phyloP scores from a whole-genome alignment of 2,329 filamentous ascomycete genomes.

The Fusarium torreyae region DNA sequence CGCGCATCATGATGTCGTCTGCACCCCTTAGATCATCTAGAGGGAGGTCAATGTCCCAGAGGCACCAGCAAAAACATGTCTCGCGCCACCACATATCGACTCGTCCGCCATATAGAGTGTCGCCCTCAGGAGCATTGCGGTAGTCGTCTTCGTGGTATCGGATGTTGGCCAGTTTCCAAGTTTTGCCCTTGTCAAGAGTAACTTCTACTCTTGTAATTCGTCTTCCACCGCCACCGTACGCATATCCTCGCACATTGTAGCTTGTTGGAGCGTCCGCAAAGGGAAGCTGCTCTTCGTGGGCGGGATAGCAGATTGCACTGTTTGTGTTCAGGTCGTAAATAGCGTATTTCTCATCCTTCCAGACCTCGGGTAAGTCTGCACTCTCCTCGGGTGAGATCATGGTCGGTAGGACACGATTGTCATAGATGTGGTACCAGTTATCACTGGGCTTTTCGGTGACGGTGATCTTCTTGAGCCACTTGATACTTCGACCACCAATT shows the following conservation, averaged over 20 bases:
- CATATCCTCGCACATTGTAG: conserved; percentile 84
- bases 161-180: conserved; percentile 83
- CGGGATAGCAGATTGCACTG: conserved; percentile 84
- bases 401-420: conserved; percentile 91
- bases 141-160: conserved; percentile 91
- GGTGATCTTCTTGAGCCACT: conserved; percentile 89
- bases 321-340: conserved; percentile 95
- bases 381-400: conserved; percentile 87
- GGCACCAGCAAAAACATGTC: conserved; percentile 90
- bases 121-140: conserved; percentile 70
- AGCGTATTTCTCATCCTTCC: conserved; percentile 91
- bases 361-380: conserved; percentile 80
- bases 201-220: conserved; percentile 87
- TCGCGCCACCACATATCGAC: conserved; percentile 88
- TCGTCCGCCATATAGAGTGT: conserved; percentile 80
- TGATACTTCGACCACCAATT: conserved; percentile 92
- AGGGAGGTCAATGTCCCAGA: conserved; percentile 83
- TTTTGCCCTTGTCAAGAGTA: conserved; percentile 85
- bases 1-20: conserved; percentile 83
- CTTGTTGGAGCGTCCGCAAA: conserved; percentile 63
- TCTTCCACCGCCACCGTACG: conserved; percentile 89
- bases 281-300: conserved; percentile 79
- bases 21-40: conserved; percentile 73
- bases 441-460: conserved; percentile 85
- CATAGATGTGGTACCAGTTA: conserved; percentile 96